Evolutionary conservation across 2,329 filamentous ascomycete genomes (phyloP).

Genomic region (Cercospora sesami): DNA sequence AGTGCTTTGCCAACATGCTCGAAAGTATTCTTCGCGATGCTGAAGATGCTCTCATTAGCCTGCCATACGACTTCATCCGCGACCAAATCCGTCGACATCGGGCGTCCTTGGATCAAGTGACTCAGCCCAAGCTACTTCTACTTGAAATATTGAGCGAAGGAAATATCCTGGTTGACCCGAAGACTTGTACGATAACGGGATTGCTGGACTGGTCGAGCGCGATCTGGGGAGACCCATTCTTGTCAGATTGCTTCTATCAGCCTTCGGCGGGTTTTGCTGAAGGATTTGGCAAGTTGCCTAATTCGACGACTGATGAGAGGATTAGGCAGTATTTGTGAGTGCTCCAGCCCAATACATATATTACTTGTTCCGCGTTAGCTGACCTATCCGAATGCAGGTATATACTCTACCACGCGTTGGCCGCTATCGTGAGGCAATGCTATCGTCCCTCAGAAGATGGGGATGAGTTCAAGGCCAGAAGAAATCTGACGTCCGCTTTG

Average conservation of each 20-base stretch:
- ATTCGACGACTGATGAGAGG: slow-evolving; percentile 35
- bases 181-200: slow-evolving; percentile 47
- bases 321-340: slow-evolving; percentile 47
- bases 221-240: slow-evolving; percentile 58
- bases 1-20: slow-evolving; percentile 54
- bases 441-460: slow-evolving; percentile 45
- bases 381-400: slow-evolving; percentile 40
- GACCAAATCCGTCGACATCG: slow-evolving; percentile 50
- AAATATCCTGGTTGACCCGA: slow-evolving; percentile 55
- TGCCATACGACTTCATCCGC: slow-evolving; percentile 58
- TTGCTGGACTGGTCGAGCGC: slow-evolving; percentile 55
- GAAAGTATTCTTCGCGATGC: slow-evolving; percentile 57
- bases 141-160: slow-evolving; percentile 51
- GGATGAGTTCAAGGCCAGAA: slow-evolving; percentile 47
- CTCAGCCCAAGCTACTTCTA: slow-evolving; percentile 53
- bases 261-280: slow-evolving; percentile 46
- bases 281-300: slow-evolving; percentile 45
- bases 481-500: slow-evolving; percentile 37
- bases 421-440: slow-evolving; percentile 47
- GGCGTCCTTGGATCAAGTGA: slow-evolving; percentile 52
- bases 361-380: not conserved
- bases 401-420: slow-evolving; percentile 45
- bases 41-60: slow-evolving; percentile 59
- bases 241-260: slow-evolving; percentile 53
- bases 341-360: not conserved